Percentiles rank a stretch among this genome's conserved stretches.
These are phyloP conservation scores for Boletales sp. DNA, from an alignment of 768 basidiomycete species.

Conservation along the genomic window DNA sequence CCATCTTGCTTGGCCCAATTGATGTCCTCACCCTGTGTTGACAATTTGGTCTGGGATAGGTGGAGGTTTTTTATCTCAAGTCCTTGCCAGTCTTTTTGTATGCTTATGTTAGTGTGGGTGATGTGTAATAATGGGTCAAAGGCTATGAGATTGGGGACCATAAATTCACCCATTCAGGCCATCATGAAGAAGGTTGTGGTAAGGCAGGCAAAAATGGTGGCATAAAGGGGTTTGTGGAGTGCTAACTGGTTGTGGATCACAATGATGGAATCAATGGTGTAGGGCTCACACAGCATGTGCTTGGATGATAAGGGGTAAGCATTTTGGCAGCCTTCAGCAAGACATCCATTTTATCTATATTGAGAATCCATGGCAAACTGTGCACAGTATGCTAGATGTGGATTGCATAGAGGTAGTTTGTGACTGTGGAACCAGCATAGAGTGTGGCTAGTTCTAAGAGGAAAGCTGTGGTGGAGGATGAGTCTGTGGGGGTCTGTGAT, in stretches of 20 bases:
- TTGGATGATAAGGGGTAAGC: conserved; percentile 11
- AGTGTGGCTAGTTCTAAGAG: neutral
- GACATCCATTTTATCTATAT: conserved; percentile 5
- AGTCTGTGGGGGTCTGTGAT: neutral
- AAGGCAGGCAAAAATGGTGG: conserved; percentile 36
- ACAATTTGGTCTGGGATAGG: neutral
- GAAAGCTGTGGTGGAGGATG: conserved; percentile 13
- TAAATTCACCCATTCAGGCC: conserved; percentile 22
- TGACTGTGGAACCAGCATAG: conserved; percentile 8
- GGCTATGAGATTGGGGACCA: neutral
- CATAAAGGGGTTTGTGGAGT: conserved; percentile 25
- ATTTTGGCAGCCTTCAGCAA: conserved; percentile 14
- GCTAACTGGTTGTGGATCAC: neutral
- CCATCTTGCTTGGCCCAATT: neutral
- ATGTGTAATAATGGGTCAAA: neutral
- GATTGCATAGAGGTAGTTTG: conserved; percentile 14
- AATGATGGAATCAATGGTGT: conserved; percentile 6
- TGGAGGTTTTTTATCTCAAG: neutral
- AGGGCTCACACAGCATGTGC: conserved; percentile 1
- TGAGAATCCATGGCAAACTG: conserved; percentile 12
- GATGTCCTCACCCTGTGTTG: neutral
- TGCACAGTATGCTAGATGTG: conserved; percentile 29
- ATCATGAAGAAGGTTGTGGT: conserved; percentile 37
- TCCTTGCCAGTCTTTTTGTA: neutral
- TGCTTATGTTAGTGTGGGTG: neutral